phyloP scores from a whole-genome alignment of 306 rosid species.

The Prunus salicina region DNA sequence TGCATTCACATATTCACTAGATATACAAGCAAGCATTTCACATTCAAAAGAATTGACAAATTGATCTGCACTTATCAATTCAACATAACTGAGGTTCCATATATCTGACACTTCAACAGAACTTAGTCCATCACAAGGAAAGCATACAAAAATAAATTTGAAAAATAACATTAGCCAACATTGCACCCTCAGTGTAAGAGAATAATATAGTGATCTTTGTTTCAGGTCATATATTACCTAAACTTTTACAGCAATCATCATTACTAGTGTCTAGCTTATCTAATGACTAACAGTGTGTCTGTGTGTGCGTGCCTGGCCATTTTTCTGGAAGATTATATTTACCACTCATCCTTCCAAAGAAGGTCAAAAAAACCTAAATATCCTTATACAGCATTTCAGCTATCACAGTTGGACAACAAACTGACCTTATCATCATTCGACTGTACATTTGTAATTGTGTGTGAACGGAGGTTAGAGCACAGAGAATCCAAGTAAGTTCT shows the following conservation, averaged over 20 bases:
- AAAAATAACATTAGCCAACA: too few species aligned
- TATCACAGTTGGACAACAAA: slow-evolving; percentile 10
- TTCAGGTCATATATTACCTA: not conserved
- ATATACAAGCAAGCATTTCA: not conserved
- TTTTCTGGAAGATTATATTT: not conserved
- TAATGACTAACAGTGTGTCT: not conserved
- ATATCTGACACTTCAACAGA: not conserved
- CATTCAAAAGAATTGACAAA: not conserved
- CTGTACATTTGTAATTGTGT: slow-evolving; percentile 96
- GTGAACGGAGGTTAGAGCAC: slow-evolving; percentile 82
- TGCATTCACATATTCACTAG: not conserved
- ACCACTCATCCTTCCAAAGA: not conserved
- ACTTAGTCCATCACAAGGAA: not conserved
- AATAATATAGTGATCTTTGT: not conserved
- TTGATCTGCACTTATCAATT: not conserved
- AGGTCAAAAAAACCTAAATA: not conserved
- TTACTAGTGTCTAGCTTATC: not conserved
- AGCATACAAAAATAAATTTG: too few species aligned
- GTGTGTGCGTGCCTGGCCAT: not conserved
- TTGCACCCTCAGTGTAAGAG: not conserved
- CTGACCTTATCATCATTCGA: slow-evolving; percentile 95
- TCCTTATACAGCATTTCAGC: not conserved
- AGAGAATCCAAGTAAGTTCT: slow-evolving; percentile 93
- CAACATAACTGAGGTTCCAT: not conserved
- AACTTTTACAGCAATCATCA: not conserved